phyloP scores from a whole-genome alignment of 768 basidiomycete genomes.

The Xerocomellus chrysenteron region DNA sequence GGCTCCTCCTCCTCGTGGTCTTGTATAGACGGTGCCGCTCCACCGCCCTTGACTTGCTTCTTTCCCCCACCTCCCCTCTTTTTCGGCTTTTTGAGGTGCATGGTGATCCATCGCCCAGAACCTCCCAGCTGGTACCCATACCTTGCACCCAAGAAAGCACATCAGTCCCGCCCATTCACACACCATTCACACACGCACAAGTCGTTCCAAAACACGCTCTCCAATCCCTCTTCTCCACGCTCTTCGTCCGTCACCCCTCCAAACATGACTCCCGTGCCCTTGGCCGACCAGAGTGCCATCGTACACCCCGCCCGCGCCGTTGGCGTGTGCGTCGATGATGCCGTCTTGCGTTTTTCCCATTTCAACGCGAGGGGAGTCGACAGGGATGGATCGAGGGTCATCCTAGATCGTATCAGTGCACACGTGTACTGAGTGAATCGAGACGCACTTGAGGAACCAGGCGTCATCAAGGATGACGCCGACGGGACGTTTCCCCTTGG shows the following conservation, averaged over 20 bases:
- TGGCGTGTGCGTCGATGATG: conserved; percentile 55
- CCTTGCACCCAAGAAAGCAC: conserved; percentile 36
- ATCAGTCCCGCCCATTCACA: neutral
- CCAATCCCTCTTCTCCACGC: conserved; percentile 75
- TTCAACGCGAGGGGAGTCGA: conserved; percentile 50
- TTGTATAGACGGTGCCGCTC: neutral
- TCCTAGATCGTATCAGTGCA: conserved; percentile 19
- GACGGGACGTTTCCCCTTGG: too few relatives aligned
- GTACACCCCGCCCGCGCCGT: conserved; percentile 77
- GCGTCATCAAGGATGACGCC: conserved; percentile 70
- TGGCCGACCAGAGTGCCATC: conserved; percentile 77
- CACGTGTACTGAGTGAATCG: neutral
- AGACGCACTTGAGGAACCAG: conserved; percentile 73
- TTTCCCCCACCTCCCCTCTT: conserved; percentile 41
- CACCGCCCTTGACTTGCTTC: conserved; percentile 26
- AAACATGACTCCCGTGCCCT: conserved; percentile 74
- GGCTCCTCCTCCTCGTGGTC: conserved; percentile 19
- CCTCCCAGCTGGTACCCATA: conserved; percentile 75
- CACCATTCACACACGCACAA: conserved; percentile 37
- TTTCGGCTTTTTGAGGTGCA: conserved; percentile 70
- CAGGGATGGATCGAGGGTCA: conserved; percentile 30
- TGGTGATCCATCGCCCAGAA: conserved; percentile 75
- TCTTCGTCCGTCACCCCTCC: conserved; percentile 91
- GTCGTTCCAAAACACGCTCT: conserved; percentile 87
- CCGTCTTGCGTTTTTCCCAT: conserved; percentile 86